phyloP scores from a whole-genome alignment of 192 early-diverging fungal genomes.

The Gaertneriomyces sp. region DNA sequence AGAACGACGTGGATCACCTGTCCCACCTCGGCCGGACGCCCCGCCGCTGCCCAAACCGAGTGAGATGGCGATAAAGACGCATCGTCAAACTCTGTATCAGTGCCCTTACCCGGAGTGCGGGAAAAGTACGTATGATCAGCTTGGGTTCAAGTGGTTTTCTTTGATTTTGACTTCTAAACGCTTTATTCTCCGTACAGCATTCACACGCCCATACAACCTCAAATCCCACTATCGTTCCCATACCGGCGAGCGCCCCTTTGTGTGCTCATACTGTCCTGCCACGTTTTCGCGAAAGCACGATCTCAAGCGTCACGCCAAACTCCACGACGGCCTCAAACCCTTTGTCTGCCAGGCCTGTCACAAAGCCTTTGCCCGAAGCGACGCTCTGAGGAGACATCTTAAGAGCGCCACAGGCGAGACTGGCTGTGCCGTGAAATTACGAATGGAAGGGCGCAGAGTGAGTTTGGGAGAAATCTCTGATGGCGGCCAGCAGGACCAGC shows the following conservation, averaged over 20 bases:
- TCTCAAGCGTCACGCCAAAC: constrained; percentile 70
- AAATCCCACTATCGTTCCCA: constrained; percentile 66
- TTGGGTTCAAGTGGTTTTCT: neutral
- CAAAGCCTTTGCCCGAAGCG: constrained; percentile 41
- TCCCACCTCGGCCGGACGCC: constrained; percentile 8
- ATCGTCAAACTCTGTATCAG: constrained; percentile 36
- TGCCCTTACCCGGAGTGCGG: constrained; percentile 42
- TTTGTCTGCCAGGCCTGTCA: constrained; percentile 37
- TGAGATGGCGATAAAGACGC: constrained; percentile 25
- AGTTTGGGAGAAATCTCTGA: too few relatives aligned
- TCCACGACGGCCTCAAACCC: constrained; percentile 39
- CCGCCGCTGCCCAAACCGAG: constrained; percentile 25
- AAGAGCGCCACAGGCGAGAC: constrained; percentile 25
- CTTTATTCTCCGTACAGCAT: constrained; percentile 27
- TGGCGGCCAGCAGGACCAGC: too few relatives aligned
- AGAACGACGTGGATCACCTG: constrained; percentile 8
- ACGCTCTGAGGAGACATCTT: constrained; percentile 41
- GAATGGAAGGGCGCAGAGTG: neutral
- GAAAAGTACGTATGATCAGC: constrained; percentile 31
- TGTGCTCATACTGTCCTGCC: constrained; percentile 65
- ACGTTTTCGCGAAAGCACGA: constrained; percentile 89
- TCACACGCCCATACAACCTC: constrained; percentile 68
- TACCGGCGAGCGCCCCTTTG: constrained; percentile 62
- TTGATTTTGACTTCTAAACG: neutral
- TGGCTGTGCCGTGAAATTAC: constrained; percentile 26